Conservation (phyloP, 169 alveolate species). For the Cryptosporidium xiaoi region DNA sequence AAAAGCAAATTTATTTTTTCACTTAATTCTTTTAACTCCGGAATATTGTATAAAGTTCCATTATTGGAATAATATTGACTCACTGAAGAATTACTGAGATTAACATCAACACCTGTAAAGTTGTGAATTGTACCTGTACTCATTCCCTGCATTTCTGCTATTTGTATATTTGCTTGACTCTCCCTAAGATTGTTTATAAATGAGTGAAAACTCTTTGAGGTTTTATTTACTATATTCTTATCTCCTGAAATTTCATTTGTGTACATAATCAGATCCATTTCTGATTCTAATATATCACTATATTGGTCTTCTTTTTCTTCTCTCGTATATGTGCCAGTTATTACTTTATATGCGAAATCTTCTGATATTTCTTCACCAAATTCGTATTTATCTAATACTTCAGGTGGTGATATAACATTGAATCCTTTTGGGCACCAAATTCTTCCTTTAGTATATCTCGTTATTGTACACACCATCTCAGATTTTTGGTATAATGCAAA, state of each 20-base stretch:
- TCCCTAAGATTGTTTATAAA: slow-evolving; percentile 34
- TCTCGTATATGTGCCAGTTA: slow-evolving; percentile 16
- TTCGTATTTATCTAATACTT: slow-evolving; percentile 60
- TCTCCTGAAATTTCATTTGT: not conserved
- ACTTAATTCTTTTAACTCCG: not conserved
- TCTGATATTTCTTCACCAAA: slow-evolving; percentile 66
- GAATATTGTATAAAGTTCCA: not conserved
- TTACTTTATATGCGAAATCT: slow-evolving; percentile 21
- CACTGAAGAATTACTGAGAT: not conserved
- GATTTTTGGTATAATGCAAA: slow-evolving; percentile 54
- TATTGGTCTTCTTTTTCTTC: slow-evolving; percentile 1
- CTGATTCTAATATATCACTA: slow-evolving; percentile 9
- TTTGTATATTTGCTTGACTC: slow-evolving; percentile 49
- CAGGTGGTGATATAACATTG: slow-evolving; percentile 60
- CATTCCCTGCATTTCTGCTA: slow-evolving; percentile 57
- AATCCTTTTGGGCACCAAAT: slow-evolving; percentile 74
- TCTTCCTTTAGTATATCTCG: slow-evolving; percentile 32
- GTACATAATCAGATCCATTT: not conserved
- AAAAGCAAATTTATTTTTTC: not conserved
- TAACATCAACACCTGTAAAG: not conserved
- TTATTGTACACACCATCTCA: slow-evolving; percentile 16
- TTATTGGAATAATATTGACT: not conserved
- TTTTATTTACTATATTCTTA: not conserved
- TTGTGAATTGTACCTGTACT: not conserved
- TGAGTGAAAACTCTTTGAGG: slow-evolving; percentile 19